Conservation (phyloP, 2,329 filamentous ascomycete genomes). For the Aspergillus sp. region DNA sequence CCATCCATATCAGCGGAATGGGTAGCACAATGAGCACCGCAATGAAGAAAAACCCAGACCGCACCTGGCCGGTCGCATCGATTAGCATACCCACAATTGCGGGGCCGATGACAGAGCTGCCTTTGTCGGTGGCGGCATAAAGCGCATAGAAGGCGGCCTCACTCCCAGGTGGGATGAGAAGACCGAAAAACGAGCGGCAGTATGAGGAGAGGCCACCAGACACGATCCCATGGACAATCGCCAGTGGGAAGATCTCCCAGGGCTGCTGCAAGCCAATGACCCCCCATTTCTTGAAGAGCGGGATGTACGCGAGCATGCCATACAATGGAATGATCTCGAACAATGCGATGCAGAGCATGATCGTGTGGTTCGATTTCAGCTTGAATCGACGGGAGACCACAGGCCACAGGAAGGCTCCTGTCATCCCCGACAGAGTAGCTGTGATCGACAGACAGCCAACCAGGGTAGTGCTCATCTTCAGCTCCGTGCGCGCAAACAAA, state of each 20-base stretch:
- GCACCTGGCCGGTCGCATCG: constrained; percentile 70
- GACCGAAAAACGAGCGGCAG: constrained; percentile 81
- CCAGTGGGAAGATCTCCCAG: constrained; percentile 91
- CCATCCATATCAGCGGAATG: constrained; percentile 74
- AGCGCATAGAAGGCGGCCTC: constrained; percentile 92
- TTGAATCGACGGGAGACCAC: constrained; percentile 65
- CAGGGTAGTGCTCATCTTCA: constrained; percentile 78
- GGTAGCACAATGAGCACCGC: constrained; percentile 76
- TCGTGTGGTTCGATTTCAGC: constrained; percentile 75
- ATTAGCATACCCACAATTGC: constrained; percentile 87
- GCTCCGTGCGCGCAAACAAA: constrained; percentile 83
- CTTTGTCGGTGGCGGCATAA: constrained; percentile 94
- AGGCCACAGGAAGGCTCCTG: constrained; percentile 83
- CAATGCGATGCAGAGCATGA: constrained; percentile 78
- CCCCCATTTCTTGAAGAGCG: constrained; percentile 68
- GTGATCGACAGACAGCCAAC: constrained; percentile 87
- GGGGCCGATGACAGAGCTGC: constrained; percentile 83
- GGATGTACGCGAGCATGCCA: constrained; percentile 78
- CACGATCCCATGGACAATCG: constrained; percentile 81
- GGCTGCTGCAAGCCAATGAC: constrained; percentile 77
- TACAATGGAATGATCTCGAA: constrained; percentile 93
- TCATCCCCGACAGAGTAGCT: constrained; percentile 73
- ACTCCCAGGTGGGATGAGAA: constrained; percentile 83
- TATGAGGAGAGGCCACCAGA: constrained; percentile 82
- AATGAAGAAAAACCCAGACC: constrained; percentile 85